Evolutionary conservation across 495 filamentous ascomycete species (phyloP), one percentile per base, ranked within the genome.

Genomic region (Penicillium roqueforti): DNA sequence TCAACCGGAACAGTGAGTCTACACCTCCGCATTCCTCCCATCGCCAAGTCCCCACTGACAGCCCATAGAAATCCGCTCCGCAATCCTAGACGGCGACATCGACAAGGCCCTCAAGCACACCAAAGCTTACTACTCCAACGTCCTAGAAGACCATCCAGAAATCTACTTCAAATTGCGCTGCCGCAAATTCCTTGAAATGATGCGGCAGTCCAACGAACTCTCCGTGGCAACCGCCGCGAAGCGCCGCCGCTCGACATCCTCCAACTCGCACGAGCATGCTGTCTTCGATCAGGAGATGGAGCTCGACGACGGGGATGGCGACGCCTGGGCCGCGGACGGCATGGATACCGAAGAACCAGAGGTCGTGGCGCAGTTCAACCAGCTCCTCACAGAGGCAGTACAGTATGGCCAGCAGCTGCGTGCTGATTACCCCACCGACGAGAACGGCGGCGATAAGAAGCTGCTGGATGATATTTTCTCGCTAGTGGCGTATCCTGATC

Each of bases 111-210:
- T 97, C 22, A 85, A 89, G 64, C 83, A 86, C 64, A 96, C 88
- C 26, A 82, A 85, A 51, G 74, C 76, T 6, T 91, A 83, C 60
- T 97, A 96, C 65, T 86, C 89, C 9, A 74, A 77, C 20, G 93
- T 97, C 6, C 78, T 99, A 10, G 78, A 83, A 37, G 82, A 89
- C n/a, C 89, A 95, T 58, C 83, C 89, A 28, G 85, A 91, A 37
- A 91, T 97, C 25, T 87, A 91, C 67, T 99, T 97, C 71, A 86
- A 89, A 51, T 76, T 99, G 43, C 83, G 86, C 53, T 96, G 93
- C 63, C 82, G 90, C 57, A 96, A 92, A 69, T 95, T 97, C 63
- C 83, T 97, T 44, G 93, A 98, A 70, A 95, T 98, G 89, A 92
- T 96, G 58, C 85, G 91, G 22, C 83, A 80, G 52, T 86, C 82